Evolutionary conservation across 2,329 filamentous ascomycete genomes (phyloP), one percentile per base, ranked within the genome.

Genomic region (Allantophomopsis lycopodina): DNA sequence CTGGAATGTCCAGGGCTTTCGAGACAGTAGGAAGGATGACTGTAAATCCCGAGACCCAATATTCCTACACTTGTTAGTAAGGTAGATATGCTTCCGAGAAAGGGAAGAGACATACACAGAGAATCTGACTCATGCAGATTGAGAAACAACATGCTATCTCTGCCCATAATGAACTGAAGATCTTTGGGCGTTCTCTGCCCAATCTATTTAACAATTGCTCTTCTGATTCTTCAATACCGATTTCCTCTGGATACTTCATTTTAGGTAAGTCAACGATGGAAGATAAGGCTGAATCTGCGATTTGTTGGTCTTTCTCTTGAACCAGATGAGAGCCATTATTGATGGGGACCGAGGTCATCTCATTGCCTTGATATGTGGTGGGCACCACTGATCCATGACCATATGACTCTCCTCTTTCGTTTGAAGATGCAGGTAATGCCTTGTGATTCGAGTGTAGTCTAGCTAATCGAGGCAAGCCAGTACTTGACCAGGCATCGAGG

Each of bases 31-130:
- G 83, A 0, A 88, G 58, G 18, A 89, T 71, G 48, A 81, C 79
- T 43, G 71, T 72, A 55, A 88, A 91, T 23, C 85, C 85, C 36
- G 78, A 82, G 38, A 89, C 68, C 45, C 74, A 76, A 51, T 74
- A 80, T 57, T 80, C 76, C 63, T 69, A 43, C 7, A 21, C 12
- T 6, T 17, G 37, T 48, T 39, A 46, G 41, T 16, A 38, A 7
- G 30, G 12, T 32, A 21, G 14, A 15, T 23, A 46, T 39, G 34
- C 15, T 10, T 11, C 7, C 16, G 21, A 33, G 35, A 17, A n/a
- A 20, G n/a, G n/a, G 23, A 21, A 20, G 15, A 13, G 36, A 35
- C 18, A 7, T 56, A 69, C 67, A 13, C 69, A 63, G 32, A 76
- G 57, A 17, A 76, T 66, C 51, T 76, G 71, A 17, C 69, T 73